A percentile compares a stretch with the other conserved stretches of the same genome.
These are phyloP conservation scores for Psilocybe cyanescens DNA, from an alignment of 768 basidiomycete species.

Conservation along the genomic window DNA sequence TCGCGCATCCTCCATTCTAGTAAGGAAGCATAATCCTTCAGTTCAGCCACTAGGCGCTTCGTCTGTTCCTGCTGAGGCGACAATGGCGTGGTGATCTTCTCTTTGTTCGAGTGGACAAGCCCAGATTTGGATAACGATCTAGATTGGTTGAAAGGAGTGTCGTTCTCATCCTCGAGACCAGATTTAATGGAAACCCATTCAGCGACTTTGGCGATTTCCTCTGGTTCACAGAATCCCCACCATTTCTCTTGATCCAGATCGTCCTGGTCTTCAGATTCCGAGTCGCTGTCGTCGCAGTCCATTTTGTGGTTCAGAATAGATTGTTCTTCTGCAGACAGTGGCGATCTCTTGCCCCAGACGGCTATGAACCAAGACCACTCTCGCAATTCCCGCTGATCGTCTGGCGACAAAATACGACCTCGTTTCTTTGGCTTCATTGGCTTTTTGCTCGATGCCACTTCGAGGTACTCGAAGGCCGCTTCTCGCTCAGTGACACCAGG, in stretches of 20 bases:
- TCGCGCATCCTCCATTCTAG: slow-evolving; percentile 59
- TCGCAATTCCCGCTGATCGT: slow-evolving; percentile 54
- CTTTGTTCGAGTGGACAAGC: slow-evolving; percentile 11
- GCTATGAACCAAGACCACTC: slow-evolving; percentile 82
- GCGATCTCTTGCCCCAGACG: slow-evolving; percentile 67
- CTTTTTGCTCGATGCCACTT: slow-evolving; percentile 33
- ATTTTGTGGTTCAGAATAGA: slow-evolving; percentile 7
- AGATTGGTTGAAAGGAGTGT: slow-evolving; percentile 14
- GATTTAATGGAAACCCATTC: slow-evolving; percentile 65
- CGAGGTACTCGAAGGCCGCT: slow-evolving; percentile 45
- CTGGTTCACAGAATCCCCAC: slow-evolving; percentile 76
- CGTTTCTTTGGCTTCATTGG: slow-evolving; percentile 45
- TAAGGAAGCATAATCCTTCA: slow-evolving; percentile 63
- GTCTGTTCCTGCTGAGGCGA: slow-evolving; percentile 29
- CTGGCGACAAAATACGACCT: slow-evolving; percentile 41
- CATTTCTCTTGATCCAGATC: slow-evolving; percentile 56
- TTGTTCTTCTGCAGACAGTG: slow-evolving; percentile 12
- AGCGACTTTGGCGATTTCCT: slow-evolving; percentile 65
- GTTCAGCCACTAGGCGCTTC: slow-evolving; percentile 48
- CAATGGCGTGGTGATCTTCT: slow-evolving; percentile 10
- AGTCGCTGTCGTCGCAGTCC: slow-evolving; percentile 17
- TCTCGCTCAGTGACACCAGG: slow-evolving; percentile 65
- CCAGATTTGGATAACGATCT: slow-evolving; percentile 18
- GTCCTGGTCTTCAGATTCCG: slow-evolving; percentile 30
- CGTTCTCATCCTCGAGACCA: slow-evolving; percentile 38